Percentiles rank a stretch among this genome's conserved stretches.
These are phyloP conservation scores for Melanomma pulvis-pyrius DNA, from an alignment of 495 filamentous ascomycete species.

Conservation along the genomic window DNA sequence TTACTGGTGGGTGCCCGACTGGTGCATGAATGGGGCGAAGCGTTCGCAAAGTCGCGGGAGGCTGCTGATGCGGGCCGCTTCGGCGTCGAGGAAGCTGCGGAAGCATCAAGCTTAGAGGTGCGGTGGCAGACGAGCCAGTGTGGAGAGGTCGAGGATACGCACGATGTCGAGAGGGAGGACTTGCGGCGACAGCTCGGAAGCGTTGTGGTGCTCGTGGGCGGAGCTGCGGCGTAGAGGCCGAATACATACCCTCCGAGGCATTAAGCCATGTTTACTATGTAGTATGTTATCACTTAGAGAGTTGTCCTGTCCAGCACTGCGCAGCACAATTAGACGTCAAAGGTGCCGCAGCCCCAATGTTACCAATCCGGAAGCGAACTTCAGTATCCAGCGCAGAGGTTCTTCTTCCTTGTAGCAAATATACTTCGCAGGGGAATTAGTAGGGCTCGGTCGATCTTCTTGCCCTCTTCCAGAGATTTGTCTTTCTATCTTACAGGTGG, in stretches of 20 bases:
- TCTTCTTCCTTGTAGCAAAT: no score
- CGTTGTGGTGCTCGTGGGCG: conserved; percentile 71
- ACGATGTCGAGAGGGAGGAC: conserved; percentile 96
- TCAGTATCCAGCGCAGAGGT: no score
- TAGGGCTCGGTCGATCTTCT: no score
- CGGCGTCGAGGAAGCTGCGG: conserved; percentile 72
- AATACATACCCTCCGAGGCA: background rate
- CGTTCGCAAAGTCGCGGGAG: conserved; percentile 52
- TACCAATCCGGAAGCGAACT: no score
- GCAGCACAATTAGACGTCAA: no score
- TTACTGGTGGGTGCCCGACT: conserved; percentile 75
- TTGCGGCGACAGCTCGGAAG: conserved; percentile 84
- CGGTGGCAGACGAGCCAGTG: conserved; percentile 87
- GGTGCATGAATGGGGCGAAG: conserved; percentile 86
- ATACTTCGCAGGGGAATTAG: no score
- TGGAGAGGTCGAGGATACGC: conserved; percentile 98
- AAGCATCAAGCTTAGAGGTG: conserved; percentile 80
- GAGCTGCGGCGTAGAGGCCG: conserved; percentile 14
- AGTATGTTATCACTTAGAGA: no score
- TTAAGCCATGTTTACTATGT: background rate
- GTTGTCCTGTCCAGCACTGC: no score
- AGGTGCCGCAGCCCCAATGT: no score
- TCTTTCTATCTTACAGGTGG: no score
- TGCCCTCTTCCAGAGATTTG: no score
- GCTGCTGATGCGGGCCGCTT: conserved; percentile 49